These are phyloP conservation scores for Vitis rupestris DNA, from an alignment of 164 flowering plant genomes.

Conservation along the genomic window DNA sequence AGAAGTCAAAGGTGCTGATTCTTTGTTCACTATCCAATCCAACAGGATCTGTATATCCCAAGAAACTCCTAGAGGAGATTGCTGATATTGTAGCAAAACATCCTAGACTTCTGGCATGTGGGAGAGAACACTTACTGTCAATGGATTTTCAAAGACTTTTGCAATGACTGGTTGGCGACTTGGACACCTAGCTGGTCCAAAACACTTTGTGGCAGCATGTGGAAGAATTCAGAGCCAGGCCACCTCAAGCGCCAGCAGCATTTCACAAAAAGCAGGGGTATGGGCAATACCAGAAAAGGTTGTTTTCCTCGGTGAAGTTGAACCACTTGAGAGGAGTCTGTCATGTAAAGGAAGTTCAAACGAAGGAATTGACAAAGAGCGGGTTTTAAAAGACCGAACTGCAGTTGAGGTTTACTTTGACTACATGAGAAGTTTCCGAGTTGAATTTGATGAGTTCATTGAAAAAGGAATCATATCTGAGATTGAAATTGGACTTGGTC, in stretches of 20 bases:
- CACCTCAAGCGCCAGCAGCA: no score
- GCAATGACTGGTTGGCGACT: conserved; percentile 99
- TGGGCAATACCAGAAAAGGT: no score
- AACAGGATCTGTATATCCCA: conserved; percentile 93
- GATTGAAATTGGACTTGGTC: conserved; percentile 74
- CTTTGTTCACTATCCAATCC: conserved; percentile 97
- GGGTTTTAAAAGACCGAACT: no score
- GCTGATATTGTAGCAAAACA: conserved; percentile 78
- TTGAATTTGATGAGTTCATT: conserved; percentile 80
- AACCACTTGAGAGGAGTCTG: no score
- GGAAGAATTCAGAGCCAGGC: conserved; percentile 93
- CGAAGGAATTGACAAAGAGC: no score
- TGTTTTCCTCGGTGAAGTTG: no score
- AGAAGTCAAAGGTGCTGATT: conserved; percentile 85
- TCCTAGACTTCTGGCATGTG: conserved; percentile 97
- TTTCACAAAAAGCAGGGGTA: background rate
- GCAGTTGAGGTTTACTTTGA: conserved; percentile 76
- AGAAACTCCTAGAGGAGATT: conserved; percentile 75
- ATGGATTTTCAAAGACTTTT: conserved; percentile 97
- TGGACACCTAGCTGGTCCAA: conserved; percentile 97
- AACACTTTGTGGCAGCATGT: conserved; percentile 84
- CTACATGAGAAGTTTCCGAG: conserved; percentile 88
- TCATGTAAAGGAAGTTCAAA: no score
- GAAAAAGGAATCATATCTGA: conserved; percentile 66
- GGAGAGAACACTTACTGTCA: conserved; percentile 90